Evolutionary conservation across 164 flowering plant species (phyloP), one percentile per base, ranked within the genome.

Genomic region (Dillenia turbinata): DNA sequence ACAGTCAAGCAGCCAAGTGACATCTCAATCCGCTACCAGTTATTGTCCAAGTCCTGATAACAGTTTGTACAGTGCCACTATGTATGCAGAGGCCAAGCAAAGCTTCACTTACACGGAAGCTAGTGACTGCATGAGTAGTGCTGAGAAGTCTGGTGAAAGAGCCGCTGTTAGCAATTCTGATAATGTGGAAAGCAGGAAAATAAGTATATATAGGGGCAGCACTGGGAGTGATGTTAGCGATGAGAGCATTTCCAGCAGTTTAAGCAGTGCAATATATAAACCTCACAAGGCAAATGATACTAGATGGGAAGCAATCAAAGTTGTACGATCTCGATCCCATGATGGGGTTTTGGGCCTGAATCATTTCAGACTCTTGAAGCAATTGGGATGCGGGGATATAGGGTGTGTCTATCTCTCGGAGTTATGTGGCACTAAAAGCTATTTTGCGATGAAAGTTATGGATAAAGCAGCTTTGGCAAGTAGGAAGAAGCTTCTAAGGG

Each of bases 391-490:
- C 75, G 97, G 97, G 55, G 97, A 90, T 71, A 86, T 90, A 19
- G 97, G 97, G 10, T 78, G 76, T 68, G 97, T 91, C 19, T 81
- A 86, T 71, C 70, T 91, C 17, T 66, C 91, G 7, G 97, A 91
- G 71, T 69, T 91, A 79, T 73, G 60, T 58, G 89, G 95, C 43
- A 81, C 90, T 0, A 69, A 63, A 66, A 73, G 71, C 61, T 71
- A 68, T 68, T 91, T 86, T 74, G 95, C 96, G 12, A 82, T 88
- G 86, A 91, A 91, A 73, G 85, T 91, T n/a, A 91, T 88, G 97
- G 80, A 91, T 65, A 91, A 91, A 73, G 77, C 68, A 12, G 73
- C 77, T 52, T 56, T 91, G 56, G 87, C 77, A 0, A 71, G 87
- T 62, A 60, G 93, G 67, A 91, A 91, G 78, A 91, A 91, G 79